Percentiles rank a stretch among this genome's conserved stretches.
These are phyloP conservation scores for Scheffersomyces lignosus DNA, from an alignment of 805 yeast species.

Conservation along the genomic window DNA sequence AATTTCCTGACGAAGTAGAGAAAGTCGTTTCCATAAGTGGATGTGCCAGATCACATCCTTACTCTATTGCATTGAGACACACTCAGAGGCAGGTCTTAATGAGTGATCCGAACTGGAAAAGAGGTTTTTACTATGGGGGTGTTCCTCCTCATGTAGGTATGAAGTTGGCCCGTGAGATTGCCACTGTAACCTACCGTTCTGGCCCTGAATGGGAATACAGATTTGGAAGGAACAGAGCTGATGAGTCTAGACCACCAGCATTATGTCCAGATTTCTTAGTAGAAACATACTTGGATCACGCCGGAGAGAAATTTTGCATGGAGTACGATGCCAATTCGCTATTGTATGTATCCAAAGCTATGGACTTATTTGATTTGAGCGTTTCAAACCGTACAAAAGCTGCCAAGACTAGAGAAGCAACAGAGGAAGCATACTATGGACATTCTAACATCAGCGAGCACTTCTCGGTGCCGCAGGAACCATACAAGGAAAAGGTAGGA, in stretches of 20 bases:
- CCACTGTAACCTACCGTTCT: constrained; percentile 89
- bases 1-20: constrained; percentile 73
- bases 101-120: constrained; percentile 94
- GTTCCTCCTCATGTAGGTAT: constrained; percentile 93
- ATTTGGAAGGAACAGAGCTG: constrained; percentile 85
- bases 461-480: constrained; percentile 45
- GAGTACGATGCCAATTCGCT: constrained; percentile 91
- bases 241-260: constrained; percentile 77
- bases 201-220: constrained; percentile 98
- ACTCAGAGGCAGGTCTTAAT: constrained; percentile 90
- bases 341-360: constrained; percentile 84
- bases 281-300: constrained; percentile 91
- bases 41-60: constrained; percentile 92
- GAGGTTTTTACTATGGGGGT: constrained; percentile 79
- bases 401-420: constrained; percentile 33
- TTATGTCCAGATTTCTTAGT: constrained; percentile 90
- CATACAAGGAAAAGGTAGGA: constrained; percentile 54
- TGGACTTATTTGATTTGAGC: constrained; percentile 90
- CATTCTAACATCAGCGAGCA: constrained; percentile 4
- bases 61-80: constrained; percentile 89
- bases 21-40: constrained; percentile 82
- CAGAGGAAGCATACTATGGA: constrained; percentile 22
- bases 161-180: constrained; percentile 92
- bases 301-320: constrained; percentile 89
- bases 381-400: constrained; percentile 46